Conservation (phyloP, 805 yeast genomes). For the Candida boleticola region DNA sequence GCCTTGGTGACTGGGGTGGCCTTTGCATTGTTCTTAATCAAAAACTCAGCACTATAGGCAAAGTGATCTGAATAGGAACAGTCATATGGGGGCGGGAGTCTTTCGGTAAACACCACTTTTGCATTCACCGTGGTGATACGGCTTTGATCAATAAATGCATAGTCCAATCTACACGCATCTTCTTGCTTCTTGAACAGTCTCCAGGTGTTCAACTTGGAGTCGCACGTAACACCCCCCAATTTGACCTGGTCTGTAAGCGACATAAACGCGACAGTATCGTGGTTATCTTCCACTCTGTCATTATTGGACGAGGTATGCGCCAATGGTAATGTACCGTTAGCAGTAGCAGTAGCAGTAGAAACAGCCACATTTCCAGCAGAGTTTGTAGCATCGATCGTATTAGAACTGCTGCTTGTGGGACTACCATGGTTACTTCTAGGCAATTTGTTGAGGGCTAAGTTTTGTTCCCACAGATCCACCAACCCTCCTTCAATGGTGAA, state of each 20-base stretch:
- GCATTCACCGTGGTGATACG: constrained; percentile 58
- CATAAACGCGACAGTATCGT: constrained; percentile 19
- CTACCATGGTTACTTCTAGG: neutral
- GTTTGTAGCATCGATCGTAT: neutral
- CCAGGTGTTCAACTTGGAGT: constrained; percentile 86
- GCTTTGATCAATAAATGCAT: constrained; percentile 70
- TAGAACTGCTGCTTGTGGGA: neutral
- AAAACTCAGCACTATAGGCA: constrained; percentile 54
- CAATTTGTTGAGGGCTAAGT: constrained; percentile 15
- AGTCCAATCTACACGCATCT: constrained; percentile 88
- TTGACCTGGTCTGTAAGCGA: constrained; percentile 53
- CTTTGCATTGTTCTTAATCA: constrained; percentile 8
- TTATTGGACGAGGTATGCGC: neutral
- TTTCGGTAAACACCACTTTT: constrained; percentile 70
- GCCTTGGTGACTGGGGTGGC: neutral
- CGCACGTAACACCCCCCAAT: constrained; percentile 86
- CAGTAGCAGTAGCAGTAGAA: neutral
- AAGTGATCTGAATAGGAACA: constrained; percentile 91
- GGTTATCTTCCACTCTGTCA: constrained; percentile 11
- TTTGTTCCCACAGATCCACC: constrained; percentile 74
- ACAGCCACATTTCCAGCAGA: neutral
- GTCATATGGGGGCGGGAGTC: constrained; percentile 47
- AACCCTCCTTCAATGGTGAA: constrained; percentile 68
- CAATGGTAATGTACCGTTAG: neutral
- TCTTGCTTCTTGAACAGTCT: constrained; percentile 50